Evolutionary conservation across 140 eudicot genomes (phyloP).

Genomic region (Anethum foeniculum): DNA sequence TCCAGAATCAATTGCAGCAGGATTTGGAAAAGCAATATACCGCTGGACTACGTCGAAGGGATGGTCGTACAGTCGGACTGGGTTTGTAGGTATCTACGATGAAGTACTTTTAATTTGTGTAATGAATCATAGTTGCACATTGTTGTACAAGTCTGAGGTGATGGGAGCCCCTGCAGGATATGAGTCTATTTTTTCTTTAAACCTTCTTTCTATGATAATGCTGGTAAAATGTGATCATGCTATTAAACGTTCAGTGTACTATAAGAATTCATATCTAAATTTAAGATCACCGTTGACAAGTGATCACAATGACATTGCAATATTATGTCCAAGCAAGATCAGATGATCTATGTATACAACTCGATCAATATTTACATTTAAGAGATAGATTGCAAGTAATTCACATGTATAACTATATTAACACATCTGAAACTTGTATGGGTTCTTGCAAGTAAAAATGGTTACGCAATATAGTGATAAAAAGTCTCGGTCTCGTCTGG

Average conservation of each 20-base stretch:
- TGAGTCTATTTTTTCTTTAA: not conserved
- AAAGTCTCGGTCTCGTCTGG: no score
- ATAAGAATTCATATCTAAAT: not conserved
- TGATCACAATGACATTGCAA: not conserved
- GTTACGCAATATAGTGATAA: no score
- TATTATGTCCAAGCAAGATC: no score
- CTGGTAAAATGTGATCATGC: not conserved
- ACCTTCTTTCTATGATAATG: not conserved
- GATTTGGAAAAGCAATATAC: conserved; percentile 96
- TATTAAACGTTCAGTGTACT: not conserved
- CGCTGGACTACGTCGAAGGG: conserved; percentile 93
- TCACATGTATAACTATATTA: no score
- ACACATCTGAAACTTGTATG: no score
- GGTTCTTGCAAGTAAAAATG: no score
- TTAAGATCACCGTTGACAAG: not conserved
- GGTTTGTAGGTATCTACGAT: conserved; percentile 45
- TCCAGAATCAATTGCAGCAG: conserved; percentile 62
- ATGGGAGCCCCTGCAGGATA: not conserved
- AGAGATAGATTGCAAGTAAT: no score
- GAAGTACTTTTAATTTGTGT: not conserved
- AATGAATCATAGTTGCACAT: not conserved
- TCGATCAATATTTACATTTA: no score
- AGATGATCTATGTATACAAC: no score
- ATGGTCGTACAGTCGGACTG: conserved; percentile 98
- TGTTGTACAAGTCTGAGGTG: conserved; percentile 26